Evolutionary conservation across 768 basidiomycete genomes (phyloP).

Genomic region (Gelatoporia subvermispora): DNA sequence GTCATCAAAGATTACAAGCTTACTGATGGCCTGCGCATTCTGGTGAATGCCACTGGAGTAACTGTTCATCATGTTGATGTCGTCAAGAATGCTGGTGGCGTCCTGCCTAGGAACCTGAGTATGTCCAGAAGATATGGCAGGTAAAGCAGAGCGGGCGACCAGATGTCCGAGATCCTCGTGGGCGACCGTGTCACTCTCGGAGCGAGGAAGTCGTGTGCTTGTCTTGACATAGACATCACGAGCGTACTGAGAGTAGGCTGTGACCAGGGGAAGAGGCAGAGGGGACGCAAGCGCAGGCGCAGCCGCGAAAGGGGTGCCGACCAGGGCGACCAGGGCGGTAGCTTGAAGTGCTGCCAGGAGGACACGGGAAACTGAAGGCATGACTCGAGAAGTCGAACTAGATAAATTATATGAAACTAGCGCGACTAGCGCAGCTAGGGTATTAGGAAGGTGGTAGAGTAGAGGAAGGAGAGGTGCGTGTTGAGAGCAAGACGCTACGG

Average conservation of each 20-base stretch:
- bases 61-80: slow-evolving; percentile 22
- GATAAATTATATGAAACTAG: slow-evolving; percentile 6
- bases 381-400: slow-evolving; percentile 14
- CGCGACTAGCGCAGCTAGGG: slow-evolving; percentile 17
- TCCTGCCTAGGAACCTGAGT: not conserved
- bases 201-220: too few species aligned
- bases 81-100: slow-evolving; percentile 12
- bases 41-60: slow-evolving; percentile 17
- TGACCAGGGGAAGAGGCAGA: slow-evolving; percentile 17
- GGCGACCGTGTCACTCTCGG: too few species aligned
- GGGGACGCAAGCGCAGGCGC: slow-evolving; percentile 21
- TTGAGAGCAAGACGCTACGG: slow-evolving; percentile 16
- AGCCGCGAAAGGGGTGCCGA: slow-evolving; percentile 20
- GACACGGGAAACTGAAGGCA: slow-evolving; percentile 34
- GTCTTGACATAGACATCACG: too few species aligned
- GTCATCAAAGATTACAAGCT: slow-evolving; percentile 2
- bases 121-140: too few species aligned
- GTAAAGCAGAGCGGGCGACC: too few species aligned
- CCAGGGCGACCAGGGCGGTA: slow-evolving; percentile 32
- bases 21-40: slow-evolving; percentile 24
- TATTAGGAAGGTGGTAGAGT: slow-evolving; percentile 12
- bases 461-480: slow-evolving; percentile 14
- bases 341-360: slow-evolving; percentile 37
- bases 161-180: too few species aligned
- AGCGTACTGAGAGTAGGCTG: too few species aligned